Conservation (phyloP, 495 filamentous ascomycete genomes). For the Penicillium psychrofluorescens region DNA sequence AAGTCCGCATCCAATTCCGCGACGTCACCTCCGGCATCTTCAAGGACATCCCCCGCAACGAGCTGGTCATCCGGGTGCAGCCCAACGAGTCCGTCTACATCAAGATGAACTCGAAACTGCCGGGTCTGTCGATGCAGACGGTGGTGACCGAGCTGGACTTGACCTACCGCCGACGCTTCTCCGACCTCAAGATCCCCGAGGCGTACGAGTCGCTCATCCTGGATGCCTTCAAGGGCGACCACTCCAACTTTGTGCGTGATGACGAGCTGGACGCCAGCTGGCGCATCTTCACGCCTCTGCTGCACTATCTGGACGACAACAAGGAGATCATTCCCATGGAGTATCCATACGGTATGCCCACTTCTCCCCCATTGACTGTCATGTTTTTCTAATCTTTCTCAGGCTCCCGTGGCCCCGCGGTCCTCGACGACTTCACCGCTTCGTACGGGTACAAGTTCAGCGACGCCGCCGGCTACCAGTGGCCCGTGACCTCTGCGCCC, state of each 20-base stretch:
- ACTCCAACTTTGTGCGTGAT: constrained; percentile 99
- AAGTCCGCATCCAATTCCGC: constrained; percentile 98
- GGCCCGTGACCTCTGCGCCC: constrained; percentile 60
- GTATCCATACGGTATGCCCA: constrained; percentile 88
- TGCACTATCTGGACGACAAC: constrained; percentile 98
- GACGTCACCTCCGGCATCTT: constrained; percentile 99
- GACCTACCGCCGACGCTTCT: constrained; percentile 97
- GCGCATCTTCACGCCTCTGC: constrained; percentile 95
- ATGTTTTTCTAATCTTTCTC: not conserved
- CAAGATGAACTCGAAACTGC: constrained; percentile 99
- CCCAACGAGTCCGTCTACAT: constrained; percentile 99
- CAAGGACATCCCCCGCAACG: constrained; percentile 98
- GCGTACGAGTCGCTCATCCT: constrained; percentile 97
- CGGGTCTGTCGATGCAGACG: constrained; percentile 98
- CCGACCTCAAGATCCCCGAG: constrained; percentile 98
- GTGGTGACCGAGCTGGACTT: constrained; percentile 98
- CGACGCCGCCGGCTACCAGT: constrained; percentile 93
- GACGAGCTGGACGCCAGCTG: constrained; percentile 97
- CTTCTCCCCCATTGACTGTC: not conserved
- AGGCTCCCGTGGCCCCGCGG: constrained; percentile 95
- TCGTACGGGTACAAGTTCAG: constrained; percentile 99
- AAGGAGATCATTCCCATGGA: constrained; percentile 99
- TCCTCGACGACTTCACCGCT: constrained; percentile 95
- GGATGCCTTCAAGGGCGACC: constrained; percentile 96
- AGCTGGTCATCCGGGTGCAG: constrained; percentile 98